phyloP scores from a whole-genome alignment of 2,329 filamentous ascomycete species.

The Cytospora paraplurivora region DNA sequence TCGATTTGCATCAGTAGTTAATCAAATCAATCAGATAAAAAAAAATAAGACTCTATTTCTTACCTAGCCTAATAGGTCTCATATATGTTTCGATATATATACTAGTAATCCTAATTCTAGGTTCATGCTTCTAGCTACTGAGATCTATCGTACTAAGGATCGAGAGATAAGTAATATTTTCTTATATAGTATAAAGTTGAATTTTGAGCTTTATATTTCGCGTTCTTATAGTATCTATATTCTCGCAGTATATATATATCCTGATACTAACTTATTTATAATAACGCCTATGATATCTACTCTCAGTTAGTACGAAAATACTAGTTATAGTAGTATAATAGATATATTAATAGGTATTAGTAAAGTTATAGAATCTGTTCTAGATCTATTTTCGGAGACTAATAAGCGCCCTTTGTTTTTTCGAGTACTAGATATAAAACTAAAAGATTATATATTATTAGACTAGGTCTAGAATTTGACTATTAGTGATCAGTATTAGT shows the following conservation, averaged over 20 bases:
- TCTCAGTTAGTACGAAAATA: not conserved
- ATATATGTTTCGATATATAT: not conserved
- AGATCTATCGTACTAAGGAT: not conserved
- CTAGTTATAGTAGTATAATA: not conserved
- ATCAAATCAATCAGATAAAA: not conserved
- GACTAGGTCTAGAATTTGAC: not conserved
- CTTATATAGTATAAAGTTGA: not conserved
- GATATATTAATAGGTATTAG: not conserved
- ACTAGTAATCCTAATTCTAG: not conserved
- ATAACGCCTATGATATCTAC: not conserved
- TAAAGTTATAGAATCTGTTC: not conserved
- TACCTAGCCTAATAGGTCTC: not conserved
- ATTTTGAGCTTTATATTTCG: not conserved
- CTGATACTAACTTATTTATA: not conserved
- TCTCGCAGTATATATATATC: too few relatives aligned
- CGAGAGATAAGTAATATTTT: not conserved
- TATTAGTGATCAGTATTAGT: not conserved
- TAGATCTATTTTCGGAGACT: not conserved
- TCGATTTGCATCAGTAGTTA: not conserved
- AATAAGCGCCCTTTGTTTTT: not conserved
- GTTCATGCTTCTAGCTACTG: not conserved
- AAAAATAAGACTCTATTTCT: not conserved
- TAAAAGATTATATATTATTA: not conserved
- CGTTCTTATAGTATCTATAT: not conserved
- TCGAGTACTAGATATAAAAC: not conserved